A percentile compares a stretch with the other conserved stretches of the same genome.
Evolutionary conservation across 352 stramenopile species (phyloP).

Genomic region (Globisporangium paddicum): DNA sequence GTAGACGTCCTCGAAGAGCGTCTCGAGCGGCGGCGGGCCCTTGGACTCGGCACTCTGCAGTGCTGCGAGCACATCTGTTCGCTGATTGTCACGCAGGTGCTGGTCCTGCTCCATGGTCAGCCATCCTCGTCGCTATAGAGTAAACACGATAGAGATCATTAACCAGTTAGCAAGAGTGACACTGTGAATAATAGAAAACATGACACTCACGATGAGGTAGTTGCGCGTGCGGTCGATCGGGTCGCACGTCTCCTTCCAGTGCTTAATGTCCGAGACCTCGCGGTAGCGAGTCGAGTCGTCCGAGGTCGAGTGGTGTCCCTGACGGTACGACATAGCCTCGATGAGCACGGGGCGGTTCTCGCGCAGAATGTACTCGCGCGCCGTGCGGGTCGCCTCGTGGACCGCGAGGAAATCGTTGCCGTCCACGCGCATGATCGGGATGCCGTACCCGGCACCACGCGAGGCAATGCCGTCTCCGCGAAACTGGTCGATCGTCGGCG

Average conservation of each 20-base stretch:
- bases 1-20: conserved; percentile 98
- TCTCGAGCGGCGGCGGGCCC: conserved; percentile 73
- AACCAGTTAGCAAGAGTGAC: background rate
- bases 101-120: conserved; percentile 86
- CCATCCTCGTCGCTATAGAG: conserved; percentile 63
- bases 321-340: conserved; percentile 98
- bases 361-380: conserved; percentile 88
- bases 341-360: conserved; percentile 93
- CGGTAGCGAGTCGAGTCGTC: conserved; percentile 98
- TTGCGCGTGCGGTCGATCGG: conserved; percentile 90
- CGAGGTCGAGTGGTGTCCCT: conserved; percentile 97
- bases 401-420: conserved; percentile 98
- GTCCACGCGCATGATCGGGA: conserved; percentile 96
- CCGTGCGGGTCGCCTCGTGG: conserved; percentile 87
- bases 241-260: conserved; percentile 85
- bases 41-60: conserved; percentile 90
- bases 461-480: conserved; percentile 95
- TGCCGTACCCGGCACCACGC: conserved; percentile 93
- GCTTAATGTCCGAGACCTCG: conserved; percentile 89
- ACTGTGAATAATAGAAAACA: background rate
- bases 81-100: conserved; percentile 82
- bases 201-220: conserved; percentile 79
- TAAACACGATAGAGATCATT: conserved; percentile 1
- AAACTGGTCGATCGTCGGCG: conserved; percentile 95
- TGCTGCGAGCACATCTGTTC: conserved; percentile 79